Conservation (phyloP, 179 eudicot genomes). For the Silene vulgaris region DNA sequence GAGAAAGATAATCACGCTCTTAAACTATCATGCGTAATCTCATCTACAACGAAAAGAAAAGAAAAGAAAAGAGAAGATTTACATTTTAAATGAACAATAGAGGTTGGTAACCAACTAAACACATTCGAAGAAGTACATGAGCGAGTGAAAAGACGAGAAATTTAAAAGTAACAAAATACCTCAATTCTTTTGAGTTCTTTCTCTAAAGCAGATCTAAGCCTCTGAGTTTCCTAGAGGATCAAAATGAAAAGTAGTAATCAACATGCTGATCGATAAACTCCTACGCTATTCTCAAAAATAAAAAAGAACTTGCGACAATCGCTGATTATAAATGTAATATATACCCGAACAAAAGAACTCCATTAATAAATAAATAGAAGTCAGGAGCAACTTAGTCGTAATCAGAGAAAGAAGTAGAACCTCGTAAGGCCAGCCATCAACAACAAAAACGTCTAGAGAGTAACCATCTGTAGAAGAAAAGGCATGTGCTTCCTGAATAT, state of each 20-base stretch:
- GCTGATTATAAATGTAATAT: no score
- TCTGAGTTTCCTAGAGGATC: slow-evolving; percentile 53
- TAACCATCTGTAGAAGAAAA: slow-evolving; percentile 65
- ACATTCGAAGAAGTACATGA: not conserved
- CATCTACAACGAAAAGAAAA: no score
- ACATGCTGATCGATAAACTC: not conserved
- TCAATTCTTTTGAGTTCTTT: slow-evolving; percentile 47
- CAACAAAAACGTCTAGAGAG: slow-evolving; percentile 70
- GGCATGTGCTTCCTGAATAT: slow-evolving; percentile 77
- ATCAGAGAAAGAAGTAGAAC: slow-evolving; percentile 32
- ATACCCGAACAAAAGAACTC: not conserved
- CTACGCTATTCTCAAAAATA: not conserved
- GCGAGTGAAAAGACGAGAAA: not conserved
- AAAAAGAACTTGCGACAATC: no score
- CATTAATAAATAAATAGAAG: not conserved
- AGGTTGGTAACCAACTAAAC: no score
- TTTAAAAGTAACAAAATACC: slow-evolving; percentile 33
- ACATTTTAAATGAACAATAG: no score
- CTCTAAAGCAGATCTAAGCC: slow-evolving; percentile 53
- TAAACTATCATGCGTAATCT: no score
- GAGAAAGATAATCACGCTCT: no score
- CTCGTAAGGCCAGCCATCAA: slow-evolving; percentile 73
- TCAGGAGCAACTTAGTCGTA: not conserved
- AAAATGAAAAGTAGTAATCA: slow-evolving; percentile 21
- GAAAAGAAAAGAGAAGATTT: no score